Percentiles rank a stretch among this genome's conserved stretches.
Evolutionary conservation across 345 rosid species (phyloP).

Genomic region (Microthlaspi erraticum): DNA sequence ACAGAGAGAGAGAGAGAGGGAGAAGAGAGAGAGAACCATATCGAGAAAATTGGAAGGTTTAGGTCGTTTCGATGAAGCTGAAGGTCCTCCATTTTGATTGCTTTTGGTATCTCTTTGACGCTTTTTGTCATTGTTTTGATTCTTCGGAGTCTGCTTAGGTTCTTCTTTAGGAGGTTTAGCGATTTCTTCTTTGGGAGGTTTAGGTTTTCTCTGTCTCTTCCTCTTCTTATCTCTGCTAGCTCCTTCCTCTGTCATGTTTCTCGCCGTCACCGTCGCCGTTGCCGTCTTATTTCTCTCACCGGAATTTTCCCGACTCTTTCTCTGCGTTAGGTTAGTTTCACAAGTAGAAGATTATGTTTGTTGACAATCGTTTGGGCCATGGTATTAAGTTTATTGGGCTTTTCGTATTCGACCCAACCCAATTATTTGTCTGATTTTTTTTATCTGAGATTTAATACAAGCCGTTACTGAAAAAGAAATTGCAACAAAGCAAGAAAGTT

Average conservation of each 20-base stretch:
- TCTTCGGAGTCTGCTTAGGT: conserved; percentile 9
- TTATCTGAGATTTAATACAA: too few relatives aligned
- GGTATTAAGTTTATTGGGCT: background rate
- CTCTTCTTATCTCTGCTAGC: conserved; percentile 57
- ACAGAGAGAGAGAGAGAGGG: conserved; percentile 12
- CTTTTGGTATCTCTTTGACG: conserved; percentile 19
- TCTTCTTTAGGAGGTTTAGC: conserved; percentile 37
- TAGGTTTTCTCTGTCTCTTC: conserved; percentile 49
- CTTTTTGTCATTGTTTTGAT: conserved; percentile 35
- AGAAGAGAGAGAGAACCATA: conserved; percentile 47
- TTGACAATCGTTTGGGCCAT: conserved; percentile 5
- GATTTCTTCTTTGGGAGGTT: conserved; percentile 34
- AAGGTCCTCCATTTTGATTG: conserved; percentile 27
- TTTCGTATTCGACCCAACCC: conserved; percentile 11
- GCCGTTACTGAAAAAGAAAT: too few relatives aligned
- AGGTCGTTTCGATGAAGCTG: conserved; percentile 44
- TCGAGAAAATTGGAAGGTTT: conserved; percentile 59
- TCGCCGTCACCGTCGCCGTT: conserved; percentile 2
- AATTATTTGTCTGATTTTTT: too few relatives aligned
- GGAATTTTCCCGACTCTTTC: background rate
- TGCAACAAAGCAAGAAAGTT: background rate
- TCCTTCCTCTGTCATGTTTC: conserved; percentile 50
- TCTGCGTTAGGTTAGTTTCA: conserved; percentile 38
- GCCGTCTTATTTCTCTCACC: background rate
- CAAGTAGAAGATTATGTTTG: conserved; percentile 13